Evolutionary conservation across 345 rosid species (phyloP).

Genomic region (Brassica napus): Da-Ae NC_063436.1:20213501-20214000

Average conservation of each 20-base stretch:
- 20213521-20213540: slow-evolving; percentile 4
- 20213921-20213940: neutral
- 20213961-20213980: neutral
- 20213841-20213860: neutral
- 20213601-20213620: slow-evolving; percentile 33
- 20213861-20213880: neutral
- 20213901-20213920: neutral
- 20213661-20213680: slow-evolving; percentile 28
- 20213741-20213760: slow-evolving; percentile 13
- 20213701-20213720: slow-evolving; percentile 43
- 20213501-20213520: slow-evolving; percentile 22
- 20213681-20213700: slow-evolving; percentile 38
- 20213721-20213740: slow-evolving; percentile 27
- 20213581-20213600: slow-evolving; percentile 50
- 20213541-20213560: neutral
- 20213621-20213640: slow-evolving; percentile 28
- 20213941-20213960: neutral
- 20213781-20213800: slow-evolving; percentile 28
- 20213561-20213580: slow-evolving; percentile 20
- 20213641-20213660: slow-evolving; percentile 24
- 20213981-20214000: neutral
- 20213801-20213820: neutral
- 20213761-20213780: slow-evolving; percentile 17
- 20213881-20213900: neutral
- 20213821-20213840: neutral